Evolutionary conservation across 495 filamentous ascomycete genomes (phyloP).

Genomic region (Hapsidospora chrysogenum): DNA sequence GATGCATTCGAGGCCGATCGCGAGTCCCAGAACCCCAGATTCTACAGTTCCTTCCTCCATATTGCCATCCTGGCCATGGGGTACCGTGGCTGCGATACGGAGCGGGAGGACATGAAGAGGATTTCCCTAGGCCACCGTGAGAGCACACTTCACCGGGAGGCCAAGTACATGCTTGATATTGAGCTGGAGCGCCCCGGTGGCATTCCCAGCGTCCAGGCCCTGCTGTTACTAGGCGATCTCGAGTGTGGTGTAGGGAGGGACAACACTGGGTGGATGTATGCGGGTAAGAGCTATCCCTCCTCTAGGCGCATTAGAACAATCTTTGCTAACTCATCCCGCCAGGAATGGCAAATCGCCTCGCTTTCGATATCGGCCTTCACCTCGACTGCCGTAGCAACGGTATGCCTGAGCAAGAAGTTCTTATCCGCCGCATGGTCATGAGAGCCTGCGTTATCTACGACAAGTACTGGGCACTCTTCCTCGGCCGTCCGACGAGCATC

Average conservation of each 20-base stretch:
- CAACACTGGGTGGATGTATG: slow-evolving; percentile 35
- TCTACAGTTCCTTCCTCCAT: slow-evolving; percentile 34
- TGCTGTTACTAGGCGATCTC: slow-evolving; percentile 33
- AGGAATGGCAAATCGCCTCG: slow-evolving; percentile 30
- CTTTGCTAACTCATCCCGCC: slow-evolving; percentile 3
- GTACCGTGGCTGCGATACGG: slow-evolving; percentile 29
- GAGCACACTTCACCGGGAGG: slow-evolving; percentile 33
- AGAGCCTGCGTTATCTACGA: slow-evolving; percentile 34
- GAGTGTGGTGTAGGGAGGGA: slow-evolving; percentile 34
- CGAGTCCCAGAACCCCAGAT: slow-evolving; percentile 21
- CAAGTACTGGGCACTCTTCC: slow-evolving; percentile 31
- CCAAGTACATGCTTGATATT: slow-evolving; percentile 32
- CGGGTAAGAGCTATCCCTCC: too few relatives aligned
- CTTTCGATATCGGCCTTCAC: slow-evolving; percentile 34
- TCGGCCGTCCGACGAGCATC: slow-evolving; percentile 33
- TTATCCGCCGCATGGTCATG: slow-evolving; percentile 27
- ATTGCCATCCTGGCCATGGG: slow-evolving; percentile 35
- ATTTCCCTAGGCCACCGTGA: slow-evolving; percentile 27
- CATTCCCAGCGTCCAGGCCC: slow-evolving; percentile 30
- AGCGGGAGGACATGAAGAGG: slow-evolving; percentile 27
- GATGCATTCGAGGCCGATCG: slow-evolving; percentile 31
- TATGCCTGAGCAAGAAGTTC: slow-evolving; percentile 21
- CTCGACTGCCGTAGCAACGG: slow-evolving; percentile 17
- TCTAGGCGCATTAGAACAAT: too few relatives aligned
- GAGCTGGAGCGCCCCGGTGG: slow-evolving; percentile 34